Evolutionary conservation across 225 moss, liverwort and hornwort species (phyloP), one percentile per base, ranked within the genome.

Genomic region (Pseudisothecium myosuroides): DNA sequence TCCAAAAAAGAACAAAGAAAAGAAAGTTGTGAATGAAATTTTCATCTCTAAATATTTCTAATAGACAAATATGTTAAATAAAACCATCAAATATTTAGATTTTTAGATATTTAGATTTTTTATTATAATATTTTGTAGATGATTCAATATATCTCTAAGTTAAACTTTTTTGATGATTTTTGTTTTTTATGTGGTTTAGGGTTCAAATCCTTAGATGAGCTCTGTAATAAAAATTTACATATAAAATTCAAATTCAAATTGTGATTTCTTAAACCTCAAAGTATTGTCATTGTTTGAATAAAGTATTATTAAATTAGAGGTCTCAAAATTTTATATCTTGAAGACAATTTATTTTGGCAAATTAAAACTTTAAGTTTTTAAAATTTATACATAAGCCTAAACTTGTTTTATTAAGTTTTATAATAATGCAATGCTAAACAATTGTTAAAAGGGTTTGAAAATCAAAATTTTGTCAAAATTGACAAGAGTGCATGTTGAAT

Each of bases 351-450:
- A 55, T 37, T 55, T 55, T n/a, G 6, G 2, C 0, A 24, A 55
- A 55, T 55, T 6, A 4, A 17, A 37, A 55, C 1, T 36, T 54
- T 1, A 36, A 14, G 0, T 9, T 24, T 15, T 36, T 1, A 0
- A 54, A 23, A 37, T 37, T 55, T 24, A 55, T 22, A 8, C 0
- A 12, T 15, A 14, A 36, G 4, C 0, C 36, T 36, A 36, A 54
- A 36, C 6, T 54, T 76, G 14, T 36, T 54, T 4, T 0, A 36
- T 54, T 14, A 21, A 50, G 2, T 12, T 76, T 52, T 8, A 36
- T 36, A 13, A 52, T 21, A 76, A 23, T 14, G 15, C 0, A 78
- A 55, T 37, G 37, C 37, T 37, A 37, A 23, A 10, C 10, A 23
- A 23, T 54, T 54, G 15, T 36, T 15, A 14, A 36, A 55, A 14